Evolutionary conservation across 2,329 filamentous ascomycete species (phyloP), one percentile per base, ranked within the genome.

Genomic region (Ascochyta koolunga): DNA sequence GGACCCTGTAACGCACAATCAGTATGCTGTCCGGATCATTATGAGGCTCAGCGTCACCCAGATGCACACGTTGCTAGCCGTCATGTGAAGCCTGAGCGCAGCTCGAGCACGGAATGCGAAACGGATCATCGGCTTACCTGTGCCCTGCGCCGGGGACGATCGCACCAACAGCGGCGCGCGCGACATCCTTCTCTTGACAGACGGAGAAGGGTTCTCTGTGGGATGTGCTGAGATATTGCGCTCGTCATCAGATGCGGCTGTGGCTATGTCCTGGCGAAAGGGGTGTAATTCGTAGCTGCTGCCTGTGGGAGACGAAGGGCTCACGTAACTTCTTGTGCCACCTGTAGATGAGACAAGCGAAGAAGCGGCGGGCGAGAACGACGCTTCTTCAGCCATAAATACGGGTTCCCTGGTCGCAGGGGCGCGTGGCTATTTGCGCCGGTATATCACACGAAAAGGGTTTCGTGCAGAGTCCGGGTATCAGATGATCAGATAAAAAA

Each of bases 71-170:
- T 27, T 33, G 50, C 33, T 16, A 50, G 25, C 19, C 29, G 21
- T 38, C 35, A 19, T 38, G 47, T 38, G 48, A 45, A 42, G 52
- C 29, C 33, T 46, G 47, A 31, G 41, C 40, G 38, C 40, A 38
- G 37, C 48, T 50, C 39, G 54, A 51, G 50, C 51, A 40, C 54
- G 40, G 38, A 45, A 50, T 54, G 40, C 36, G 40, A 45, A 15
- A 42, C 42, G 51, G 45, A 41, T 49, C 36, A 56, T 54, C 59
- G 59, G 60, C 65, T 65, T 64, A 68, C 65, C 65, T 31, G 83
- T 85, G 51, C 83, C 84, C 68, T 83, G 80, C 29, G 82, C 83
- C 37, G 84, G 84, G 60, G 84, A 83, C 43, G 84, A 84, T 56
- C 83, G 82, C 69, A 85, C 74, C 48, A 88, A 76, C 52, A 87